phyloP scores from a whole-genome alignment of 345 rosid genomes.

The Linum usitatissimum region DNA sequence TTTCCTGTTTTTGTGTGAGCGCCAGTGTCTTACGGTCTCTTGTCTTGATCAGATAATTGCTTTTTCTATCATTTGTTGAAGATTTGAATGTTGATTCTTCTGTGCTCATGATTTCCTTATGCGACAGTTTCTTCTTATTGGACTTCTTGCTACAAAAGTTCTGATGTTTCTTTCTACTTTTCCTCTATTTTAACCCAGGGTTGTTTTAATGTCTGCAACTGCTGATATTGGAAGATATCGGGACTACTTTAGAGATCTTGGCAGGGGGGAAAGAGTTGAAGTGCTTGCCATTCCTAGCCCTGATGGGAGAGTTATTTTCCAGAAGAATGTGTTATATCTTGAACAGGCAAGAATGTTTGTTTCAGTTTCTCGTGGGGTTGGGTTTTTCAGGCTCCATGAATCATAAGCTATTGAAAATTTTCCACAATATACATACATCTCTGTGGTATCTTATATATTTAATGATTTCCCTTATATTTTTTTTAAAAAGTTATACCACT shows the following conservation, averaged over 20 bases:
- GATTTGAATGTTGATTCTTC: too few species aligned
- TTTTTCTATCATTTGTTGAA: not conserved
- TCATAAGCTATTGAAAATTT: too few species aligned
- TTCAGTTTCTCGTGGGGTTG: too few species aligned
- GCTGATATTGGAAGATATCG: constrained; percentile 73
- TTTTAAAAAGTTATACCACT: too few species aligned
- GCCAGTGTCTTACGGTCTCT: not conserved
- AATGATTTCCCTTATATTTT: too few species aligned
- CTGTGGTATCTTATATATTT: too few species aligned
- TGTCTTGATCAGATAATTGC: constrained; percentile 1
- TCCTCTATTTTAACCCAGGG: constrained; percentile 48
- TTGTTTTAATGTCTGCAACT: constrained; percentile 97
- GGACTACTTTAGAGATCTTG: constrained; percentile 82
- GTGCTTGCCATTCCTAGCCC: constrained; percentile 78
- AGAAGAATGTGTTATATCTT: constrained; percentile 61
- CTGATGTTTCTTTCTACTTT: constrained; percentile 4
- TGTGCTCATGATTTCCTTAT: too few species aligned
- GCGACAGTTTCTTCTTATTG: too few species aligned
- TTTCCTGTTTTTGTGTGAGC: not conserved
- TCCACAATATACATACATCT: too few species aligned
- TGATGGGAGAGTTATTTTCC: constrained; percentile 46
- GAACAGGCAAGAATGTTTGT: constrained; percentile 50
- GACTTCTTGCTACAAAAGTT: too few species aligned
- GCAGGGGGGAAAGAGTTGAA: constrained; percentile 84
- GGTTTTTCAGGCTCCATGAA: too few species aligned